Percentiles rank a stretch among this genome's conserved stretches.
Evolutionary conservation across 495 filamentous ascomycete species (phyloP).

Genomic region (Penicillium diatomitis): DNA sequence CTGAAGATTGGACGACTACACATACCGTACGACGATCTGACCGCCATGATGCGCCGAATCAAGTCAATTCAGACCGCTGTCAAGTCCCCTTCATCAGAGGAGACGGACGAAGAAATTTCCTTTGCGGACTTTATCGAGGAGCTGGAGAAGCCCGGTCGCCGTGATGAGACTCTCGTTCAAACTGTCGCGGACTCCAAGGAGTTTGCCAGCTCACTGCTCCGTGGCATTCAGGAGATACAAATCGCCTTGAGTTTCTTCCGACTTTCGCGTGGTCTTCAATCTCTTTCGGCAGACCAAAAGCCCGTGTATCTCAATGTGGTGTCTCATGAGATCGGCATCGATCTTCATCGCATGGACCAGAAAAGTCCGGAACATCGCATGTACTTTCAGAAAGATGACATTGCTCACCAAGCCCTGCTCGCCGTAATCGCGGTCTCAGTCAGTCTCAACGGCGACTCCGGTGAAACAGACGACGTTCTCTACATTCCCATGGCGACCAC

Average conservation of each 20-base stretch:
- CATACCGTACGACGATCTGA: constrained; percentile 81
- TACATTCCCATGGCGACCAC: constrained; percentile 98
- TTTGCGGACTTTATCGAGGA: constrained; percentile 75
- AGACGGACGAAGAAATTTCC: constrained; percentile 46
- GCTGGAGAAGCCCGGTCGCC: constrained; percentile 60
- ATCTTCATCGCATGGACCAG: constrained; percentile 85
- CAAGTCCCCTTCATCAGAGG: constrained; percentile 27
- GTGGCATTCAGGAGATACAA: constrained; percentile 92
- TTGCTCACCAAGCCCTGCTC: constrained; percentile 90
- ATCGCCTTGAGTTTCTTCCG: constrained; percentile 90
- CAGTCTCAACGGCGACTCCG: constrained; percentile 78
- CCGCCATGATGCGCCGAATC: constrained; percentile 46
- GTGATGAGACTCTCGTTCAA: constrained; percentile 67
- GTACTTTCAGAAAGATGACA: constrained; percentile 91
- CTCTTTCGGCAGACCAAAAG: constrained; percentile 52
- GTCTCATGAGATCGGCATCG: constrained; percentile 92
- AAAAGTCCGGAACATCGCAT: constrained; percentile 94
- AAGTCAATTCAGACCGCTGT: constrained; percentile 29
- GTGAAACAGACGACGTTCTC: constrained; percentile 74
- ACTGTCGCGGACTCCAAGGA: constrained; percentile 90
- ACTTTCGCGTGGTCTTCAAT: constrained; percentile 65
- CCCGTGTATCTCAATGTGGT: constrained; percentile 76
- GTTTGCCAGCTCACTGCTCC: constrained; percentile 79
- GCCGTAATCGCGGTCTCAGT: constrained; percentile 88
- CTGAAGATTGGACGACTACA: constrained; percentile 86